These are phyloP conservation scores for Lipomyces anomalus DNA, from an alignment of 805 yeast species.

Conservation along the genomic window DNA sequence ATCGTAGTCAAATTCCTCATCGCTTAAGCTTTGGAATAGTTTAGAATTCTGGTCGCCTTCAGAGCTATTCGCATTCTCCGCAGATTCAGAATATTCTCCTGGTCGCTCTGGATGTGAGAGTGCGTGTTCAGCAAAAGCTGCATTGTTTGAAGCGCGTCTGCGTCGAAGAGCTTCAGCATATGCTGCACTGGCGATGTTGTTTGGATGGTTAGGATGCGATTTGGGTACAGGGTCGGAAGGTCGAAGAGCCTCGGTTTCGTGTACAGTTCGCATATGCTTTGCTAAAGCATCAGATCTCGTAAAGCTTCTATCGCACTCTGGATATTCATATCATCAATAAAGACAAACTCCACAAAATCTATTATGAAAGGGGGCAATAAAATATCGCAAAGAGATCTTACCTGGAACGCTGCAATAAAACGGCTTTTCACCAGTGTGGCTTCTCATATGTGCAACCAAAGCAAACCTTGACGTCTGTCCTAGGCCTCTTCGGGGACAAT, in stretches of 20 bases:
- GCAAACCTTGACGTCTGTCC: slow-evolving; percentile 53
- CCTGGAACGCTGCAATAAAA: slow-evolving; percentile 52
- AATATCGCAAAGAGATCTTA: slow-evolving; percentile 1
- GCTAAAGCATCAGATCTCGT: slow-evolving; percentile 57
- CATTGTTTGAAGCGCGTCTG: slow-evolving; percentile 3
- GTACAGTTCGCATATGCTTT: slow-evolving; percentile 57
- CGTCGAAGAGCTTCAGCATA: slow-evolving; percentile 4
- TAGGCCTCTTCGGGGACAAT: slow-evolving; percentile 48
- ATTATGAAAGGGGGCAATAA: neutral
- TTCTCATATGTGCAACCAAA: slow-evolving; percentile 54
- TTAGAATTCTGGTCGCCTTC: neutral
- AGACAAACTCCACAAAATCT: neutral
- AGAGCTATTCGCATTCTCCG: neutral
- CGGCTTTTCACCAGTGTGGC: slow-evolving; percentile 65
- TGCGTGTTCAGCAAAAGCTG: slow-evolving; percentile 1
- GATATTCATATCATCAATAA: neutral
- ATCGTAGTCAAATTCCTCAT: slow-evolving; percentile 17
- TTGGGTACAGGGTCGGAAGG: slow-evolving; percentile 20
- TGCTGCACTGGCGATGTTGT: slow-evolving; percentile 9
- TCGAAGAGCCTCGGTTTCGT: slow-evolving; percentile 37
- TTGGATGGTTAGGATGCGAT: slow-evolving; percentile 8
- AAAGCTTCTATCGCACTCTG: slow-evolving; percentile 59
- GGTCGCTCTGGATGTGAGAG: too few species aligned
- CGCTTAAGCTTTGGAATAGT: slow-evolving; percentile 2
- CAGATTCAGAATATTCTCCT: neutral